A percentile compares a stretch with the other conserved stretches of the same genome.
These are phyloP conservation scores for Phaseolus lunatus DNA, from an alignment of 306 rosid species.

Conservation along the genomic window DNA sequence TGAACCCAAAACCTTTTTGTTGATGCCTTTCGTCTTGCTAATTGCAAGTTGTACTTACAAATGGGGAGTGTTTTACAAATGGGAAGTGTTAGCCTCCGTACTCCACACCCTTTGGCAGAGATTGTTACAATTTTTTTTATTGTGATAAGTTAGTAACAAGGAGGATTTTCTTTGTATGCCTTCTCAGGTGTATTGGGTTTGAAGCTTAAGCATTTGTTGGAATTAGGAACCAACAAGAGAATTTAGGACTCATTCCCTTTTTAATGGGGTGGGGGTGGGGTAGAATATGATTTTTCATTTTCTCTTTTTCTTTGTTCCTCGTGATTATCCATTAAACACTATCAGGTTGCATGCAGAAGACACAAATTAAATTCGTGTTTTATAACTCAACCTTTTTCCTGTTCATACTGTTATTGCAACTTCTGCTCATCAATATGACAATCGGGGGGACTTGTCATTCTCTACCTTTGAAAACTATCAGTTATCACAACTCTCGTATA, in stretches of 20 bases:
- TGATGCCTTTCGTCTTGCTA: not conserved
- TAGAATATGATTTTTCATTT: too few species aligned
- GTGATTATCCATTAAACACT: not conserved
- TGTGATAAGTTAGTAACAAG: not conserved
- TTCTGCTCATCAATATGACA: not conserved
- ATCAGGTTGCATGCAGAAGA: not conserved
- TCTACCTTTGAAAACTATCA: not conserved
- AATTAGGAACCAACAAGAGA: not conserved
- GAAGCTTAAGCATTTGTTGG: not conserved
- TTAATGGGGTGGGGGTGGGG: not conserved
- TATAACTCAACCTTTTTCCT: constrained; percentile 10
- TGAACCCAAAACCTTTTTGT: not conserved
- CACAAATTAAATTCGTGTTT: not conserved
- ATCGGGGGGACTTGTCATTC: not conserved
- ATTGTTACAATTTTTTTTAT: not conserved
- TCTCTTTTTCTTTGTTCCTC: not conserved
- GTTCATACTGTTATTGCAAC: not conserved
- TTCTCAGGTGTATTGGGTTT: constrained; percentile 1
- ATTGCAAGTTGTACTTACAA: constrained; percentile 17
- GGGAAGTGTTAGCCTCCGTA: not conserved
- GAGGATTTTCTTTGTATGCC: constrained; percentile 11
- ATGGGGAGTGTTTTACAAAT: too few species aligned
- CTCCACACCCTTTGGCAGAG: constrained; percentile 11
- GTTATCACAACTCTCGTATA: not conserved
- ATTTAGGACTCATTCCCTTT: constrained; percentile 1